Evolutionary conservation across 345 rosid genomes (phyloP).

Genomic region (Gossypioides kirkii): DNA sequence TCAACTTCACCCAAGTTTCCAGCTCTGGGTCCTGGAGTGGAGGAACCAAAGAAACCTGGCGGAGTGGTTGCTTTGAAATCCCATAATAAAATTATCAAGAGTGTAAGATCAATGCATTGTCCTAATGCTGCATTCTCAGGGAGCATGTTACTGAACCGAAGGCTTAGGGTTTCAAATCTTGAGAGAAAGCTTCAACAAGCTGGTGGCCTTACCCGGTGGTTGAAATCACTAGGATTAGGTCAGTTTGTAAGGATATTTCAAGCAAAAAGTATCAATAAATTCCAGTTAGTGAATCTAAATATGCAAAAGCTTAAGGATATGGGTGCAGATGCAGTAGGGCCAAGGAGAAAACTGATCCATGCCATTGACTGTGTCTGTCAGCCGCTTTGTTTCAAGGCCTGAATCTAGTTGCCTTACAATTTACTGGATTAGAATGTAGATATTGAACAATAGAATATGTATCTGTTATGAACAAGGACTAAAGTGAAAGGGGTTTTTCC

Average conservation of each 20-base stretch:
- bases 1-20: slow-evolving; percentile 21
- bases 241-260: slow-evolving; percentile 69
- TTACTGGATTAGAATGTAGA: background rate
- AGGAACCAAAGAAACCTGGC: slow-evolving; percentile 18
- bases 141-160: slow-evolving; percentile 35
- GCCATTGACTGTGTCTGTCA: slow-evolving; percentile 82
- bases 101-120: slow-evolving; percentile 30
- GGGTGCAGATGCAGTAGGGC: slow-evolving; percentile 93
- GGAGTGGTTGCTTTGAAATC: slow-evolving; percentile 7
- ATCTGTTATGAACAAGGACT: background rate
- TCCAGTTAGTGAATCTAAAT: slow-evolving; percentile 70
- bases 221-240: slow-evolving; percentile 67
- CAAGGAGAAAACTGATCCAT: slow-evolving; percentile 90
- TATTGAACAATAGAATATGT: background rate
- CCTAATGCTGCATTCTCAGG: slow-evolving; percentile 37
- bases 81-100: slow-evolving; percentile 24
- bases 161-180: slow-evolving; percentile 59
- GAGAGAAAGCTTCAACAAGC: slow-evolving; percentile 75
- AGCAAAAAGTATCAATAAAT: slow-evolving; percentile 50
- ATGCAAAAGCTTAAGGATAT: slow-evolving; percentile 95
- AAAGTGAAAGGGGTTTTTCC: background rate
- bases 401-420: background rate
- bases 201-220: slow-evolving; percentile 77
- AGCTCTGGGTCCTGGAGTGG: slow-evolving; percentile 14
- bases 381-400: slow-evolving; percentile 43